phyloP scores from a whole-genome alignment of 176 grass and related monocot species.

The Oropetium thomaeum region DNA sequence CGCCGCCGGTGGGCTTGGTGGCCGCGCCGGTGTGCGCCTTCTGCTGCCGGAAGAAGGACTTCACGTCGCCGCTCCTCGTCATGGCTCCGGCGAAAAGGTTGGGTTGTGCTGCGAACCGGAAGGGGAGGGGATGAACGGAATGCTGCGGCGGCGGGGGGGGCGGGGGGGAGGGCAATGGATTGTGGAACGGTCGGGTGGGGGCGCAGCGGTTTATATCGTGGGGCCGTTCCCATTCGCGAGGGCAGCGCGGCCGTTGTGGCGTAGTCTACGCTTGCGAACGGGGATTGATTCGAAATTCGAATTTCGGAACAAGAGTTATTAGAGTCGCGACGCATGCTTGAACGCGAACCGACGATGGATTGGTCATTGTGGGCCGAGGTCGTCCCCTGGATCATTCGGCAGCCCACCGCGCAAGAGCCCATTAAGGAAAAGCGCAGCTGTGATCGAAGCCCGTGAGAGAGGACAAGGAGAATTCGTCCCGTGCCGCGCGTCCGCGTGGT shows the following conservation, averaged over 20 bases:
- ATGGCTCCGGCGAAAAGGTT: background rate
- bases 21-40: slow-evolving; percentile 27
- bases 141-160: background rate
- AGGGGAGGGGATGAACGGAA: background rate
- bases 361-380: too few relatives aligned
- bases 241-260: slow-evolving; percentile 14
- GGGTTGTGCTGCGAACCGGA: background rate
- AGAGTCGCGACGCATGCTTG: too few relatives aligned
- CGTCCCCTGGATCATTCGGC: too few relatives aligned
- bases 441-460: background rate
- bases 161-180: background rate
- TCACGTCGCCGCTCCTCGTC: slow-evolving; percentile 38
- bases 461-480: background rate
- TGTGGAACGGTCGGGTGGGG: background rate
- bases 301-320: slow-evolving; percentile 11
- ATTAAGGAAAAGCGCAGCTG: background rate
- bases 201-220: background rate
- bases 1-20: slow-evolving; percentile 41
- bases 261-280: background rate
- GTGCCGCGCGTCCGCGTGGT: background rate
- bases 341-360: too few relatives aligned
- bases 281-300: slow-evolving; percentile 48
- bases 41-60: slow-evolving; percentile 69
- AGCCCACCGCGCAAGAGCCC: background rate
- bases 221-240: background rate